Percentiles rank a stretch among this genome's conserved stretches.
phyloP scores from a whole-genome alignment of 768 basidiomycete species.

The Pleurotus salmoneostramineus region DNA sequence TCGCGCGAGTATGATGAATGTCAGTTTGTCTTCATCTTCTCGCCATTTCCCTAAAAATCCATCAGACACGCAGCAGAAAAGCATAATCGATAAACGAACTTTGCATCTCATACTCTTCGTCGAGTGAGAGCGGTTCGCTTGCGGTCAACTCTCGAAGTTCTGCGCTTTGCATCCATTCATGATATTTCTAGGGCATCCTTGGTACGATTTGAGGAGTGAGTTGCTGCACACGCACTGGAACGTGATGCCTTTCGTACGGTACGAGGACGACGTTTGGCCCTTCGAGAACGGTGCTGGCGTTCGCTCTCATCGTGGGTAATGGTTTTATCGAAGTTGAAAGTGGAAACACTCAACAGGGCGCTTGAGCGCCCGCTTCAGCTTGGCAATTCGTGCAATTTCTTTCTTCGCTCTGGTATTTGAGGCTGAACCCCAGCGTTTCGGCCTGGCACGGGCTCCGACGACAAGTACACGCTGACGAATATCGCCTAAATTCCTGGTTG shows the following conservation, averaged over 20 bases:
- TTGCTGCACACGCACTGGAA: constrained; percentile 29
- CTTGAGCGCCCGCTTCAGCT: no score
- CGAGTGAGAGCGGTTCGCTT: constrained; percentile 75
- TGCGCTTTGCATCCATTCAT: constrained; percentile 83
- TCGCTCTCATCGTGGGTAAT: constrained; percentile 50
- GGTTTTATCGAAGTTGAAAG: not conserved
- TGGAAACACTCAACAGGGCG: no score
- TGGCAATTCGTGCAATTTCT: no score
- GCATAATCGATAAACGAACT: constrained; percentile 34
- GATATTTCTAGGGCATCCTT: constrained; percentile 56
- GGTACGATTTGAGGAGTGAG: not conserved
- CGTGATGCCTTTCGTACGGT: constrained; percentile 67
- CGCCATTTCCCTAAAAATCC: constrained; percentile 65
- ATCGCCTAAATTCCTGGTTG: no score
- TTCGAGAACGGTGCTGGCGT: constrained; percentile 60
- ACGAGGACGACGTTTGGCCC: constrained; percentile 72
- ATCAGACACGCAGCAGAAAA: not conserved
- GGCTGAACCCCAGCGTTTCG: no score
- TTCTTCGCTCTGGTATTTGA: no score
- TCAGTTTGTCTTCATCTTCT: constrained; percentile 83
- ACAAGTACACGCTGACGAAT: no score
- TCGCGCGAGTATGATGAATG: constrained; percentile 81
- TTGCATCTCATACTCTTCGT: constrained; percentile 90
- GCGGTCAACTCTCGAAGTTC: constrained; percentile 76
- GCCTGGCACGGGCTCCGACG: no score